Percentiles rank a stretch among this genome's conserved stretches.
Conservation (phyloP, 768 basidiomycete species). For the Gelatoporia subvermispora region DNA sequence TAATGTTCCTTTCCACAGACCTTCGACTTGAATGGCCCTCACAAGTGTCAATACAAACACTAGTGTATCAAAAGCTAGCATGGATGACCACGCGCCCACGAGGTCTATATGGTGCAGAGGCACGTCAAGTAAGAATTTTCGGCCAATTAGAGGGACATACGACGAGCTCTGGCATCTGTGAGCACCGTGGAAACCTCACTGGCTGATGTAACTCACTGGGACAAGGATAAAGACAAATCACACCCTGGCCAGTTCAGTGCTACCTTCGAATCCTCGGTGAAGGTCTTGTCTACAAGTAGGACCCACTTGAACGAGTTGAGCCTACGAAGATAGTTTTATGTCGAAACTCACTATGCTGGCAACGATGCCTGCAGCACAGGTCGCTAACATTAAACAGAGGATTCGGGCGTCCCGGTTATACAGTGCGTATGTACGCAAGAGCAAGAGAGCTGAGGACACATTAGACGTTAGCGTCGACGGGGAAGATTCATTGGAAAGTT, state of each 20-base stretch:
- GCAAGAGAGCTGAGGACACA: slow-evolving; percentile 11
- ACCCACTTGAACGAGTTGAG: neutral
- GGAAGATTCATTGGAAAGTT: neutral
- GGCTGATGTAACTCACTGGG: slow-evolving; percentile 3
- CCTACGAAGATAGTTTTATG: neutral
- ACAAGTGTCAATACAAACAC: slow-evolving; percentile 9
- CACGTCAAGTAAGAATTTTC: neutral
- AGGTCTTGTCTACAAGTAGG: neutral
- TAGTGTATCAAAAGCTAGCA: slow-evolving; percentile 14
- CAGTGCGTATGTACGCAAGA: slow-evolving; percentile 20
- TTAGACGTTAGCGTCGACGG: neutral
- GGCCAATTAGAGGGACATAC: neutral
- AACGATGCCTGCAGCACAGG: neutral
- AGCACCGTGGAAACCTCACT: neutral
- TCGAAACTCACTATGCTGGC: slow-evolving; percentile 1
- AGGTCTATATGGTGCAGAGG: slow-evolving; percentile 10
- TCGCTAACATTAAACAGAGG: slow-evolving; percentile 5
- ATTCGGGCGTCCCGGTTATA: slow-evolving; percentile 19
- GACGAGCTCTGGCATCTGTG: neutral
- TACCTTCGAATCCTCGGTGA: neutral
- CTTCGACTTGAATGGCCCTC: slow-evolving; percentile 6
- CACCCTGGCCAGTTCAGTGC: slow-evolving; percentile 3
- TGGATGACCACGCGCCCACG: slow-evolving; percentile 9
- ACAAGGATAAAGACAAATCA: slow-evolving; percentile 7
- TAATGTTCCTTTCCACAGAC: slow-evolving; percentile 3